Evolutionary conservation across 768 basidiomycete genomes (phyloP).

Genomic region (Calocybe cyanea): DNA sequence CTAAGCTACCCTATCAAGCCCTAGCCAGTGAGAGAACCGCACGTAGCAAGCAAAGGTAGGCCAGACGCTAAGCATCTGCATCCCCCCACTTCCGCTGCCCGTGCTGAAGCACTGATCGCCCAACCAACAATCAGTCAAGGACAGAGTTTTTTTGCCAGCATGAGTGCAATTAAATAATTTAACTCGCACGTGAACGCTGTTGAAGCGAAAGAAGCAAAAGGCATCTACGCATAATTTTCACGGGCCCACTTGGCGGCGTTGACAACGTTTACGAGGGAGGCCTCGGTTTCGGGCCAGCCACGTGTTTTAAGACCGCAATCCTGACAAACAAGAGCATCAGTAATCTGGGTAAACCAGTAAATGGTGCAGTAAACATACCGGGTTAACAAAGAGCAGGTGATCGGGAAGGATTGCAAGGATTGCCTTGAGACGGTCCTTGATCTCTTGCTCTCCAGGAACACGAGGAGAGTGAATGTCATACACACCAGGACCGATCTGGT

Average conservation of each 20-base stretch:
- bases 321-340: slow-evolving; percentile 23
- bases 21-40: slow-evolving; percentile 33
- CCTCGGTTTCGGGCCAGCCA: slow-evolving; percentile 97
- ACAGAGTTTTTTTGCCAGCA: slow-evolving; percentile 21
- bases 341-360: slow-evolving; percentile 3
- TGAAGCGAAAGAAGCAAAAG: slow-evolving; percentile 66
- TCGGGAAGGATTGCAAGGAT: slow-evolving; percentile 82
- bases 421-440: slow-evolving; percentile 83
- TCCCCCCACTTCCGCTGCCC: slow-evolving; percentile 22
- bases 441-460: slow-evolving; percentile 91
- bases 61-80: slow-evolving; percentile 30
- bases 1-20: slow-evolving; percentile 36
- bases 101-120: slow-evolving; percentile 20
- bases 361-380: slow-evolving; percentile 35
- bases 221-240: slow-evolving; percentile 65
- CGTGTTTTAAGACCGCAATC: slow-evolving; percentile 99
- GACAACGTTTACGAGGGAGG: slow-evolving; percentile 83
- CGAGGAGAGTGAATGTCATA: slow-evolving; percentile 99
- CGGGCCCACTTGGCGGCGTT: slow-evolving; percentile 93
- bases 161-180: slow-evolving; percentile 40
- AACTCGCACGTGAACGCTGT: slow-evolving; percentile 77
- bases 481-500: slow-evolving; percentile 97
- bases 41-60: slow-evolving; percentile 24
- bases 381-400: slow-evolving; percentile 88
- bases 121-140: slow-evolving; percentile 57